phyloP scores from a whole-genome alignment of 2,329 filamentous ascomycete species.

The Paecilomyces formosus region DNA sequence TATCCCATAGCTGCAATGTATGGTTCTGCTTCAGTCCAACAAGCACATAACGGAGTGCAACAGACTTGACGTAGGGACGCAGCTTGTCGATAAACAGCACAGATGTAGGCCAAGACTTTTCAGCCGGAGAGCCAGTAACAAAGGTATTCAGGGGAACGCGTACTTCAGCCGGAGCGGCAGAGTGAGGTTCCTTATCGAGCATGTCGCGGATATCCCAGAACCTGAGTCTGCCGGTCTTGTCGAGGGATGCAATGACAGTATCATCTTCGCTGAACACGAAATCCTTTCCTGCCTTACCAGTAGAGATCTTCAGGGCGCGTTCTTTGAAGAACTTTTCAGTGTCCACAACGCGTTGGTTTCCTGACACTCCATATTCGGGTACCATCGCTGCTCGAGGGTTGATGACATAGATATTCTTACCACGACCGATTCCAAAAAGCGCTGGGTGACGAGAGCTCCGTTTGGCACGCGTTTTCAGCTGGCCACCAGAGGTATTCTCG shows the following conservation, averaged over 20 bases:
- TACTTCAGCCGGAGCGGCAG: slow-evolving; percentile 58
- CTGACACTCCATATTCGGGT: slow-evolving; percentile 42
- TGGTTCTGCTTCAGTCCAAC: slow-evolving; percentile 99
- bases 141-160: slow-evolving; percentile 81
- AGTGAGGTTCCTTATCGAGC: slow-evolving; percentile 37
- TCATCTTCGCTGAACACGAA: slow-evolving; percentile 98
- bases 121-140: slow-evolving; percentile 74
- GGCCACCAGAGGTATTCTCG: slow-evolving; percentile 82
- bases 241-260: slow-evolving; percentile 84
- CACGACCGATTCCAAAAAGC: slow-evolving; percentile 89
- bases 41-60: slow-evolving; percentile 87
- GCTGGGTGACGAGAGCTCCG: slow-evolving; percentile 83
- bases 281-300: slow-evolving; percentile 96
- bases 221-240: slow-evolving; percentile 92
- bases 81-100: slow-evolving; percentile 95
- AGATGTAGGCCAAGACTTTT: slow-evolving; percentile 96
- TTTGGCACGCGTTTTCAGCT: slow-evolving; percentile 91
- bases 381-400: slow-evolving; percentile 51
- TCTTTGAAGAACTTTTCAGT: slow-evolving; percentile 82
- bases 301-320: slow-evolving; percentile 86
- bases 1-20: slow-evolving; percentile 95
- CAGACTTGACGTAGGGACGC: slow-evolving; percentile 82
- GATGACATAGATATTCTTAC: slow-evolving; percentile 92
- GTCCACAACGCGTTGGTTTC: slow-evolving; percentile 58
- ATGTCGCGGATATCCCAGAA: slow-evolving; percentile 95